Percentiles rank a stretch among this genome's conserved stretches.
Conservation (phyloP, 805 yeast genomes). For the Candida rishiriensis region DNA sequence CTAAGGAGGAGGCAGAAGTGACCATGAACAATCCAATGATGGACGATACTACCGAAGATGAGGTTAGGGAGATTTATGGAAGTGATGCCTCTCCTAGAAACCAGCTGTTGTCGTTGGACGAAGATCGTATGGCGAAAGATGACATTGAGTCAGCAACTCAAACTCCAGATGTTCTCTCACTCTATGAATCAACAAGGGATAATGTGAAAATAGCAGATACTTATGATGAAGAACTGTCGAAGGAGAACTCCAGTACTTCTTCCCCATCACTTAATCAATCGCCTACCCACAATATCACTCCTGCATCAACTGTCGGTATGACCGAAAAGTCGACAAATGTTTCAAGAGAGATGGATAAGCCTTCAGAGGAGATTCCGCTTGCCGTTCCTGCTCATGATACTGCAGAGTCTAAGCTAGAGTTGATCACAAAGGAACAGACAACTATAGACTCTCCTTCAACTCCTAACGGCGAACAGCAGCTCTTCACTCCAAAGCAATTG, state of each 20-base stretch:
- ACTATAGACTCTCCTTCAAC: not conserved
- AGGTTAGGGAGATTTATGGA: not conserved
- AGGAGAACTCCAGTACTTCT: not conserved
- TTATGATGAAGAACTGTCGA: not conserved
- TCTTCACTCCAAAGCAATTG: slow-evolving; percentile 55
- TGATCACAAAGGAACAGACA: not conserved
- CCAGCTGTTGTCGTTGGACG: not conserved
- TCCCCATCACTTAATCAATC: not conserved
- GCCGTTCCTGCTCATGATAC: not conserved
- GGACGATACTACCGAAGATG: not conserved
- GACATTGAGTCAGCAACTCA: not conserved
- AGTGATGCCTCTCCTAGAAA: not conserved
- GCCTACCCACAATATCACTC: not conserved
- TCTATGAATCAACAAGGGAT: no score
- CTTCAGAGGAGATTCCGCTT: not conserved
- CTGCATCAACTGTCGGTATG: not conserved
- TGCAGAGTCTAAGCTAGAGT: not conserved
- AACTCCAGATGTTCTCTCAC: not conserved
- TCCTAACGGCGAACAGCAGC: not conserved
- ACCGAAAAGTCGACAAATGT: no score
- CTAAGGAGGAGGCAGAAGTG: no score
- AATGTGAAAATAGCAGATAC: not conserved
- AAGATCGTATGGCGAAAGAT: not conserved
- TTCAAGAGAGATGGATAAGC: no score
- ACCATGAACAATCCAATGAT: no score